Evolutionary conservation across 2,329 filamentous ascomycete species (phyloP).

Genomic region (Trichothecium sympodiale): DNA sequence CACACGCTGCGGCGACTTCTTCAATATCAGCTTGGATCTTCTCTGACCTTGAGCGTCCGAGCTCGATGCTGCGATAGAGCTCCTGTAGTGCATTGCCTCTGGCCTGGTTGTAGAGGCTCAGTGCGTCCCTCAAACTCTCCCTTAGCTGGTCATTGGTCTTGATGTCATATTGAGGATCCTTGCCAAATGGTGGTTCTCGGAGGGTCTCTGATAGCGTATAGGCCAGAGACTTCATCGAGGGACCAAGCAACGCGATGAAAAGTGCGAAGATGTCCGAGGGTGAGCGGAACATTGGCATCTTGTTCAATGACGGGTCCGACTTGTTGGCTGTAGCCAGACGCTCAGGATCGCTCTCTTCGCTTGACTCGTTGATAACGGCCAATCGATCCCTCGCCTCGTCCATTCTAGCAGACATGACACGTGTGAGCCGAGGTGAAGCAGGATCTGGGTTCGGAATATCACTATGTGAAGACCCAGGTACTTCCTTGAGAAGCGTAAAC

Average conservation of each 20-base stretch:
- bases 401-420: conserved; percentile 18
- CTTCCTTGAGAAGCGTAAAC: conserved; percentile 69
- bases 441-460: neutral
- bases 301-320: conserved; percentile 17
- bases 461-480: conserved; percentile 11
- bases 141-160: conserved; percentile 70
- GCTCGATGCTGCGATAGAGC: conserved; percentile 70
- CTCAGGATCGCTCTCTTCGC: conserved; percentile 41
- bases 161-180: conserved; percentile 56
- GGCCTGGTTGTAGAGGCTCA: conserved; percentile 66
- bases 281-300: conserved; percentile 34
- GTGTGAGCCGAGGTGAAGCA: conserved; percentile 14
- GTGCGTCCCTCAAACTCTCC: conserved; percentile 68
- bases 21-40: conserved; percentile 87
- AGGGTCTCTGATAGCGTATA: conserved; percentile 84
- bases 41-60: conserved; percentile 55
- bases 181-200: conserved; percentile 72
- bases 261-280: conserved; percentile 82
- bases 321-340: conserved; percentile 17
- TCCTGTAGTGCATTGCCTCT: conserved; percentile 65
- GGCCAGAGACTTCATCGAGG: conserved; percentile 92
- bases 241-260: conserved; percentile 81
- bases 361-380: conserved; percentile 53
- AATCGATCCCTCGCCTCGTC: conserved; percentile 36
- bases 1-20: conserved; percentile 94